Conservation (phyloP, 257 asterid species). For the Lavandula angustifolia region DNA sequence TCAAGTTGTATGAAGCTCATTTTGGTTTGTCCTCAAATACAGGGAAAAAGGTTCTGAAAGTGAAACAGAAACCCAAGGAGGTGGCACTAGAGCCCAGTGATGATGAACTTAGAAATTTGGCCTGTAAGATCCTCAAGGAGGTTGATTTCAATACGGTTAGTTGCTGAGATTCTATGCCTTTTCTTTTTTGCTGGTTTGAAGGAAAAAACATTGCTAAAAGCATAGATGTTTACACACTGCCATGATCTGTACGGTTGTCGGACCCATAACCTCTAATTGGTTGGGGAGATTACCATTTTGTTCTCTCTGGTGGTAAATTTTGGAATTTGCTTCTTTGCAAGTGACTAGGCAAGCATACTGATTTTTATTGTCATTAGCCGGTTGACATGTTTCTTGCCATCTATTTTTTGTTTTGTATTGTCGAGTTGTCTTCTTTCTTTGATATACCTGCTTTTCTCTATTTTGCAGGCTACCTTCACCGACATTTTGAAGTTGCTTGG, state of each 20-base stretch:
- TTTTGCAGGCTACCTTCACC: constrained; percentile 89
- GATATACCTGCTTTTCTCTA: neutral
- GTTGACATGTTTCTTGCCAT: constrained; percentile 15
- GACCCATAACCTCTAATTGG: neutral
- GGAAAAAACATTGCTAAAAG: neutral
- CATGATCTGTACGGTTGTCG: neutral
- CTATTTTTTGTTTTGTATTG: neutral
- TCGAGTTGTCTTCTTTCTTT: constrained; percentile 13
- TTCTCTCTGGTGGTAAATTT: neutral
- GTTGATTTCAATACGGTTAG: constrained; percentile 73
- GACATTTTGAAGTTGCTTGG: constrained; percentile 91
- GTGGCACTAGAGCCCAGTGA: constrained; percentile 49
- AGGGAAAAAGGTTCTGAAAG: constrained; percentile 54
- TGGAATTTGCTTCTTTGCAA: neutral
- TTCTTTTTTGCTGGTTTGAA: neutral
- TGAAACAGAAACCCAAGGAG: constrained; percentile 47
- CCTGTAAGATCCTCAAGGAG: constrained; percentile 56
- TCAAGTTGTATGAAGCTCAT: constrained; percentile 9
- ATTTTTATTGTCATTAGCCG: neutral
- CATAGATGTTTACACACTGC: constrained; percentile 16
- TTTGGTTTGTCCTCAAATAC: constrained; percentile 26
- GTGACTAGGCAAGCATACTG: neutral
- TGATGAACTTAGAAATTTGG: constrained; percentile 44
- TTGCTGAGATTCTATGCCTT: constrained; percentile 13
- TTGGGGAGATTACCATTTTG: neutral